These are phyloP conservation scores for Casuarina equisetifolia DNA, from an alignment of 306 rosid species.

Conservation along the genomic window DNA sequence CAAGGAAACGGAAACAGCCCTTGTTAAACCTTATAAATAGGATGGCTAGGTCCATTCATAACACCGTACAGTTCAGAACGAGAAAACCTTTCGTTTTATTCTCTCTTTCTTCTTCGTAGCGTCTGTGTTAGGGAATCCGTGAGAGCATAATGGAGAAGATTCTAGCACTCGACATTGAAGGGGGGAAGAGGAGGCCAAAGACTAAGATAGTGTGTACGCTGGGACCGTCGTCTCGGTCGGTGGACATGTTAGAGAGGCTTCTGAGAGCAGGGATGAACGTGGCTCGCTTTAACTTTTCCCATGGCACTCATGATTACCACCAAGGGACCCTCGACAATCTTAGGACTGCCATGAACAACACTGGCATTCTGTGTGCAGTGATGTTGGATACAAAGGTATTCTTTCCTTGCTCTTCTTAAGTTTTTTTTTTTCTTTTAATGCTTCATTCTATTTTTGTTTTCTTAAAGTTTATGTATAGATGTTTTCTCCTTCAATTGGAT, in stretches of 20 bases:
- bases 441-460: neutral
- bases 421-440: neutral
- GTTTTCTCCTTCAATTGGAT: neutral
- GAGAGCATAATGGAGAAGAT: conserved; percentile 19
- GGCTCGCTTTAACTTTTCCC: conserved; percentile 52
- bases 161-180: neutral
- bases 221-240: conserved; percentile 24
- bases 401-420: neutral
- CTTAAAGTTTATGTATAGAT: neutral
- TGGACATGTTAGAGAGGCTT: conserved; percentile 25
- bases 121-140: no score
- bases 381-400: conserved; percentile 18
- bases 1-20: neutral
- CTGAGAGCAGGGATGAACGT: conserved; percentile 32
- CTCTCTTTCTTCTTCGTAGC: no score
- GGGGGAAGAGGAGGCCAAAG: conserved; percentile 5
- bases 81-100: no score
- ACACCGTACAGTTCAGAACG: no score
- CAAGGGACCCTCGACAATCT: conserved; percentile 42
- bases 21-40: no score
- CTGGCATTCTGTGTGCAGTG: conserved; percentile 39
- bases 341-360: conserved; percentile 30
- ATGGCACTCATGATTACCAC: conserved; percentile 37
- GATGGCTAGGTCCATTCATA: no score
- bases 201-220: conserved; percentile 30